These are phyloP conservation scores for Rutstroemia sp. DNA, from an alignment of 2,329 filamentous ascomycete species.

Conservation along the genomic window DNA sequence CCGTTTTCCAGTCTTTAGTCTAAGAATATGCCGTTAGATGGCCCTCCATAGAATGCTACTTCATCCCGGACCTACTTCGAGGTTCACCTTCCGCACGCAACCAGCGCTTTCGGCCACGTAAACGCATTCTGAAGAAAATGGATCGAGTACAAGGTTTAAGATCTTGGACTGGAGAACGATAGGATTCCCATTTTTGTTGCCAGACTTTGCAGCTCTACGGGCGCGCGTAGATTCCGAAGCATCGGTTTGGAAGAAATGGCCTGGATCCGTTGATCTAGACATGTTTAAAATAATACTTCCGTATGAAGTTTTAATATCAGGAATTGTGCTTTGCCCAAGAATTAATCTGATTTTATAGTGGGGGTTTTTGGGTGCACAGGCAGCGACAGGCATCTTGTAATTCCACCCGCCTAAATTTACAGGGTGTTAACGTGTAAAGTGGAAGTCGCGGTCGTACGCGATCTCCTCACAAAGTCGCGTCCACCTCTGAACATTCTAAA, in stretches of 20 bases:
- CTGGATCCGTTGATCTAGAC: constrained; percentile 64
- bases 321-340: no score
- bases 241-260: constrained; percentile 88
- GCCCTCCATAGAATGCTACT: neutral
- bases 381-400: neutral
- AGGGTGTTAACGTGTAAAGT: constrained; percentile 17
- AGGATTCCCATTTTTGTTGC: constrained; percentile 76
- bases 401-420: neutral
- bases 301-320: no score
- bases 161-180: constrained; percentile 80
- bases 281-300: constrained; percentile 30
- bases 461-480: constrained; percentile 14
- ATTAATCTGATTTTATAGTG: constrained; percentile 4
- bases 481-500: constrained; percentile 9
- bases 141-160: constrained; percentile 64
- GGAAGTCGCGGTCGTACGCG: constrained; percentile 9
- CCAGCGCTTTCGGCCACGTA: constrained; percentile 87
- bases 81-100: constrained; percentile 61
- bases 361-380: constrained; percentile 9
- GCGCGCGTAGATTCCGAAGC: constrained; percentile 32
- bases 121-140: constrained; percentile 50
- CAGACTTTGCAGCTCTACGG: constrained; percentile 61
- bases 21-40: constrained; percentile 20
- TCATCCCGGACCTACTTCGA: constrained; percentile 57
- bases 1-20: constrained; percentile 36